These are phyloP conservation scores for Crithidia bombi DNA, from an alignment of 208 protist genomes.

Conservation along the genomic window DNA sequence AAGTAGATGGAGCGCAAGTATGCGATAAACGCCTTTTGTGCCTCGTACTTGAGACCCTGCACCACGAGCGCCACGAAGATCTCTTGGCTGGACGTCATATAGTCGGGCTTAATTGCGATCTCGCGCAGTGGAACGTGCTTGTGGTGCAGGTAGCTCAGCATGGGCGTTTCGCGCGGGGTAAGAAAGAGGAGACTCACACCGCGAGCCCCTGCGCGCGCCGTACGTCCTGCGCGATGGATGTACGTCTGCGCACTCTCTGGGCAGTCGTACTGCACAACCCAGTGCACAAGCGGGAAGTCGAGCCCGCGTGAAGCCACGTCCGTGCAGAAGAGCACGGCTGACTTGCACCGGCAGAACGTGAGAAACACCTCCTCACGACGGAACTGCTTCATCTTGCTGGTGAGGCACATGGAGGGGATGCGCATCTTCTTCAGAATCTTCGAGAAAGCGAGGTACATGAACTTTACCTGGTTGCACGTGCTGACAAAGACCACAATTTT, in stretches of 20 bases:
- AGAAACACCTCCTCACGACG: slow-evolving; percentile 91
- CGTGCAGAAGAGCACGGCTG: slow-evolving; percentile 97
- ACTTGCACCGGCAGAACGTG: slow-evolving; percentile 89
- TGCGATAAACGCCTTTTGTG: slow-evolving; percentile 98
- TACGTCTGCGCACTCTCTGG: slow-evolving; percentile 98
- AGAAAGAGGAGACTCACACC: slow-evolving; percentile 97
- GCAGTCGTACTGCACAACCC: slow-evolving; percentile 99
- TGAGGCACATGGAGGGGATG: slow-evolving; percentile 92
- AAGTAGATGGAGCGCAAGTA: slow-evolving; percentile 97
- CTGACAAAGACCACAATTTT: slow-evolving; percentile 99
- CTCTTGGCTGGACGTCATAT: slow-evolving; percentile 78
- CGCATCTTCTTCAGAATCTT: slow-evolving; percentile 92
- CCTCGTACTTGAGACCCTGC: slow-evolving; percentile 97
- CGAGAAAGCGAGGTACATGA: slow-evolving; percentile 92
- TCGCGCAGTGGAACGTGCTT: slow-evolving; percentile 84
- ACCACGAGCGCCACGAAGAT: slow-evolving; percentile 93
- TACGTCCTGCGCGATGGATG: slow-evolving; percentile 98
- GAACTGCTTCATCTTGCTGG: slow-evolving; percentile 94
- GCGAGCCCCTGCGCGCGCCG: slow-evolving; percentile 90
- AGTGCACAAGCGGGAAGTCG: slow-evolving; percentile 98
- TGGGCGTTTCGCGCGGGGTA: slow-evolving; percentile 96
- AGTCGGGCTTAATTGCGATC: slow-evolving; percentile 80
- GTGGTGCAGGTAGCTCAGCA: slow-evolving; percentile 90
- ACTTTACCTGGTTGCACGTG: slow-evolving; percentile 97
- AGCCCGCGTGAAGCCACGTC: slow-evolving; percentile 98